Conservation (phyloP, 2,329 filamentous ascomycete species). For the Chrysoporthe deuterocubensis region DNA sequence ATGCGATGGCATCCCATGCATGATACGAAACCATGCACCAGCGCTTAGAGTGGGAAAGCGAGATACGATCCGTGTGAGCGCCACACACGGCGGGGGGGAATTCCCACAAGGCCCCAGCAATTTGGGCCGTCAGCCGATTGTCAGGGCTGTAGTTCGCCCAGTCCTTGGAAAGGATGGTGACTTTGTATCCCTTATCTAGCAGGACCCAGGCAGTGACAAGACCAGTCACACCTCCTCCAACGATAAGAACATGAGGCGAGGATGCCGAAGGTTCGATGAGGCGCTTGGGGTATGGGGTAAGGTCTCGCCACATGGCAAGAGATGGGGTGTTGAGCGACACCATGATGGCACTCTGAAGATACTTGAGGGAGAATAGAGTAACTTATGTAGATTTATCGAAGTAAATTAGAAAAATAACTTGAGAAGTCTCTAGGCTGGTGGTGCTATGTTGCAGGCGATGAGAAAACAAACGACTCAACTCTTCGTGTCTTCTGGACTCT, state of each 20-base stretch:
- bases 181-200: conserved; percentile 48
- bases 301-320: conserved; percentile 28
- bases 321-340: conserved; percentile 19
- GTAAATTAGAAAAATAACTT: not conserved
- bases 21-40: conserved; percentile 49
- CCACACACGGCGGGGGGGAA: conserved; percentile 50
- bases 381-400: not conserved
- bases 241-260: conserved; percentile 25
- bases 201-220: conserved; percentile 46
- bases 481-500: not conserved
- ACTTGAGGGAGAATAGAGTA: too few relatives aligned
- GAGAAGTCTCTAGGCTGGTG: not conserved
- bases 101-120: conserved; percentile 53
- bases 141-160: conserved; percentile 42
- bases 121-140: conserved; percentile 49
- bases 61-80: conserved; percentile 45
- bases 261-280: conserved; percentile 19
- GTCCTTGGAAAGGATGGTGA: conserved; percentile 48
- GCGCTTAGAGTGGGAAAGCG: conserved; percentile 43
- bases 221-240: conserved; percentile 32
- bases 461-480: not conserved
- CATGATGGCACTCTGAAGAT: conserved; percentile 8
- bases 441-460: not conserved
- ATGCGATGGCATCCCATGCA: conserved; percentile 46
- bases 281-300: conserved; percentile 25